A percentile compares a stretch with the other conserved stretches of the same genome.
Conservation (phyloP, 2,329 filamentous ascomycete species). For the Dryadomyces quercus-mongolicae region DNA sequence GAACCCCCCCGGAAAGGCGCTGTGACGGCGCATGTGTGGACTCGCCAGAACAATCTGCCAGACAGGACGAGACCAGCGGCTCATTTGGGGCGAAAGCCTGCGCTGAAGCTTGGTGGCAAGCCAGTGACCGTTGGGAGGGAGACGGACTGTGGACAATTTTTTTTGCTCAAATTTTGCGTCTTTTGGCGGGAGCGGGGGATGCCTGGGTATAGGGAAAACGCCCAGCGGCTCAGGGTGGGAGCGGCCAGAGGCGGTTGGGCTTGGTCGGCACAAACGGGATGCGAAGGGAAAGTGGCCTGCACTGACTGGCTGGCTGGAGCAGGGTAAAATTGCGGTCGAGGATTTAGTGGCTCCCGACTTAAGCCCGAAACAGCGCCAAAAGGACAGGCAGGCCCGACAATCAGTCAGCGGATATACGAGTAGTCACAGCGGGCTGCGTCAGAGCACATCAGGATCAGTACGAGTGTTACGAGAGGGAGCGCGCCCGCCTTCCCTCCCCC, state of each 20-base stretch:
- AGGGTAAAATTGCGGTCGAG: not conserved
- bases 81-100: too few relatives aligned
- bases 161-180: not conserved
- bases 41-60: too few relatives aligned
- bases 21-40: too few relatives aligned
- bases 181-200: conserved; percentile 4
- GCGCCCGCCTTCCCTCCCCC: not conserved
- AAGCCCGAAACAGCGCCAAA: conserved; percentile 2
- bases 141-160: not conserved
- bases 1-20: too few relatives aligned
- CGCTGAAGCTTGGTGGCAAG: not conserved
- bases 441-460: not conserved
- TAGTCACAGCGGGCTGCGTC: not conserved
- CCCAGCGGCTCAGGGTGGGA: not conserved
- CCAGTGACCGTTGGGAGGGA: not conserved
- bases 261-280: not conserved
- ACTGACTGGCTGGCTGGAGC: conserved; percentile 1
- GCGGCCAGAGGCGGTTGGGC: not conserved
- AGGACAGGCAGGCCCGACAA: not conserved
- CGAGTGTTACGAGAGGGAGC: not conserved
- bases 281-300: not conserved
- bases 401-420: conserved; percentile 6
- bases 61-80: too few relatives aligned
- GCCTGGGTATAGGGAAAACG: conserved; percentile 12
- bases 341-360: not conserved